Evolutionary conservation across 768 basidiomycete genomes (phyloP).

Genomic region (Podaxis pistillaris): DNA sequence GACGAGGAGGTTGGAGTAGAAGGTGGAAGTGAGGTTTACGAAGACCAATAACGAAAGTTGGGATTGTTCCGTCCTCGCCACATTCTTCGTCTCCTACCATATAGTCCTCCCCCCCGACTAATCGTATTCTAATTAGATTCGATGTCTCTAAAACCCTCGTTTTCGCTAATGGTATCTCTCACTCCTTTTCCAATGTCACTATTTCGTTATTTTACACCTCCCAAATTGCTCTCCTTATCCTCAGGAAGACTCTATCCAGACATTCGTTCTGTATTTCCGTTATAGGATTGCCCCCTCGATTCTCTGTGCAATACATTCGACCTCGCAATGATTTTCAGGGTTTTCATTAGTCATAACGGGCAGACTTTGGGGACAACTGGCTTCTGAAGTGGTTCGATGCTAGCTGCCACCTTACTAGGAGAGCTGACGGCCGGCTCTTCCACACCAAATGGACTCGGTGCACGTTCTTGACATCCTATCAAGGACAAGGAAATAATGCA

Average conservation of each 20-base stretch:
- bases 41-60: conserved; percentile 18
- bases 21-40: conserved; percentile 13
- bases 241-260: neutral
- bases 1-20: conserved; percentile 24
- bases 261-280: neutral
- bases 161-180: neutral
- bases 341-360: neutral
- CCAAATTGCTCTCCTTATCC: neutral
- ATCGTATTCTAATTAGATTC: neutral
- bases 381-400: neutral
- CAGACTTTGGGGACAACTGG: neutral
- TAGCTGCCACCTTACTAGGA: neutral
- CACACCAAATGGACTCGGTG: conserved; percentile 43
- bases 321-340: neutral
- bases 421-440: neutral
- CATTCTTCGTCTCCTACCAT: neutral
- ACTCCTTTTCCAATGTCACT: neutral
- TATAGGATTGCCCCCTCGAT: neutral
- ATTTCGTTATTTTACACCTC: neutral
- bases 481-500: neutral
- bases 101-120: neutral
- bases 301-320: neutral
- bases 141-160: neutral
- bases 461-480: conserved; percentile 26
- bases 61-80: neutral